Evolutionary conservation across 345 rosid species (phyloP), one percentile per base, ranked within the genome.

Genomic region (Camelina laxa): DNA sequence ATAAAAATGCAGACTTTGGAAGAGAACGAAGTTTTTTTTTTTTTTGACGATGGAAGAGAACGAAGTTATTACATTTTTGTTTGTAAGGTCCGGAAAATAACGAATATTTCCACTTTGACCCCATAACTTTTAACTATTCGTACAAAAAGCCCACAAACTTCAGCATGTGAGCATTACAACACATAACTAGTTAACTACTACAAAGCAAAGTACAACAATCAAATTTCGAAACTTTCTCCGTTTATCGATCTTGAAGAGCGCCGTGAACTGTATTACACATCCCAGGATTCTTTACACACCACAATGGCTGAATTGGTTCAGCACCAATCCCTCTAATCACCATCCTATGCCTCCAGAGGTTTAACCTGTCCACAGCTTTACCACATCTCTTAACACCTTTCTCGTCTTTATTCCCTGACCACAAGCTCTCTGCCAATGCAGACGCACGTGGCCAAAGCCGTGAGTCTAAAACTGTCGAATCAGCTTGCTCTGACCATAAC

Each of bases 401-500:
- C 76, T 85, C 85, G 24, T 89, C 93, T 50, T 80, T 75, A 70
- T 91, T 89, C 39, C 97, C 97, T 1, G 97, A 91, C 97, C 97
- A 89, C 69, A 94, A 50, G 5, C 87, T 70, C 84, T 94, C 98
- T 0, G 96, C 96, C 80, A 94, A 80, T 3, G 95, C 96, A 2
- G 95, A 85, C 21, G 91, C 68, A 63, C 97, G 85, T 0, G 98
- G 98, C 98, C 98, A 94, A 56, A 89, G 36, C 77, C 87, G 72
- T 35, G 79, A 38, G 44, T 94, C 97, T 68, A 94, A 49, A 68
- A 88, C 91, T 0, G 85, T 77, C 0, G 91, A 80, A 21, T 89
- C 93, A 15, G 94, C 89, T 79, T 94, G 96, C 78, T 91, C 98
- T n/a, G 97, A 94, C 97, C 95, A 94, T 58, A 91, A 75, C 14